These are phyloP conservation scores for Quercus gilva DNA, from an alignment of 306 rosid species.

Conservation along the genomic window DNA sequence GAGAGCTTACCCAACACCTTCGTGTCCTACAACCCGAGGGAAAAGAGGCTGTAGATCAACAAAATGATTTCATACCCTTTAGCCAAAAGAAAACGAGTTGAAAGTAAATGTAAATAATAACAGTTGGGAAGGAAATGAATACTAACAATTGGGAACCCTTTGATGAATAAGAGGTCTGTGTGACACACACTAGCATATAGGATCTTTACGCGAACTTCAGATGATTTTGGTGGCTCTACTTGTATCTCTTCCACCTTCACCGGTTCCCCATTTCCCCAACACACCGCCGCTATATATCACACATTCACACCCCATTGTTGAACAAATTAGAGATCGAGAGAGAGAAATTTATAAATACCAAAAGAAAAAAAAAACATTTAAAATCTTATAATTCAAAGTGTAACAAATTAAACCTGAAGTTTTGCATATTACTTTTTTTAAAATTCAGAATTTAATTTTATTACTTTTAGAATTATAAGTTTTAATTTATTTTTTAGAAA, in stretches of 20 bases:
- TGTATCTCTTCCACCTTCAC: conserved; percentile 54
- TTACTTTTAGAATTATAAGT: too few species aligned
- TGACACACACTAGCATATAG: conserved; percentile 59
- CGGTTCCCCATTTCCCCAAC: conserved; percentile 49
- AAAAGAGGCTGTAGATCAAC: conserved; percentile 25
- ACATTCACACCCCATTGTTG: neutral
- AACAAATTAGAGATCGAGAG: neutral
- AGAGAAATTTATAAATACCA: too few species aligned
- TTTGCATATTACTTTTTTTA: too few species aligned
- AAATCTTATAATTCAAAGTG: too few species aligned
- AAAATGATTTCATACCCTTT: neutral
- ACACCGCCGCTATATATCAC: conserved; percentile 39
- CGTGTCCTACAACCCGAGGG: conserved; percentile 57
- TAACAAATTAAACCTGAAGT: too few species aligned
- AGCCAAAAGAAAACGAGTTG: neutral
- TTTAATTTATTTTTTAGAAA: too few species aligned
- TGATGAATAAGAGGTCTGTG: conserved; percentile 31
- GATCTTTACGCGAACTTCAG: conserved; percentile 54
- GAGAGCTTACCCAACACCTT: conserved; percentile 54
- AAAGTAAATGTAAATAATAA: too few species aligned
- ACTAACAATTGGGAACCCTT: conserved; percentile 39
- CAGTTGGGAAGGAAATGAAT: neutral
- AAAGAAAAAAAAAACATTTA: too few species aligned
- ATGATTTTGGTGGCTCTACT: conserved; percentile 51
- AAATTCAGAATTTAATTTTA: too few species aligned